Evolutionary conservation across 495 filamentous ascomycete species (phyloP).

Genomic region (Penicillium riverlandense): DNA sequence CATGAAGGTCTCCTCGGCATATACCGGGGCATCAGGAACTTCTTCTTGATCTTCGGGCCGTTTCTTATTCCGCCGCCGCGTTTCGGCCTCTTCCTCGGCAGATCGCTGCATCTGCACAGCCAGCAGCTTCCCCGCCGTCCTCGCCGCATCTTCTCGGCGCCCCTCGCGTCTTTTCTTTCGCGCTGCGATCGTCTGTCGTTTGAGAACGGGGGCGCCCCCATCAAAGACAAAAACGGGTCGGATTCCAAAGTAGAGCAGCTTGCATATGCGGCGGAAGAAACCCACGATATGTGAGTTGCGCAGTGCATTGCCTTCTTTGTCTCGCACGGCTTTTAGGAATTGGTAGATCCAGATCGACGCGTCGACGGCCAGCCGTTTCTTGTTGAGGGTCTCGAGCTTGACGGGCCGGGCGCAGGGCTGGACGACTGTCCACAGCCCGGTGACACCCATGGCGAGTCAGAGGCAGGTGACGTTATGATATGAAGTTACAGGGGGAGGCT

Average conservation of each 20-base stretch:
- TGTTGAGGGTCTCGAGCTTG: slow-evolving; percentile 91
- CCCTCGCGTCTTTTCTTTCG: slow-evolving; percentile 80
- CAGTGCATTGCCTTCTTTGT: slow-evolving; percentile 95
- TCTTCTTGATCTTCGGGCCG: slow-evolving; percentile 52
- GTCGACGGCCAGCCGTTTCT: slow-evolving; percentile 91
- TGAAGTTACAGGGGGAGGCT: too few relatives aligned
- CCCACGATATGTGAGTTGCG: slow-evolving; percentile 93
- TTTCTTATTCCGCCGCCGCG: slow-evolving; percentile 45
- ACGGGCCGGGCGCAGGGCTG: slow-evolving; percentile 79
- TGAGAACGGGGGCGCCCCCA: slow-evolving; percentile 84
- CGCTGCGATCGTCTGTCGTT: slow-evolving; percentile 79
- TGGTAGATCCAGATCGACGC: slow-evolving; percentile 99
- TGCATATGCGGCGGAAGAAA: slow-evolving; percentile 97
- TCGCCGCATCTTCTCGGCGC: slow-evolving; percentile 81
- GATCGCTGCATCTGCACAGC: slow-evolving; percentile 86
- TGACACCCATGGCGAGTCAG: slow-evolving; percentile 75
- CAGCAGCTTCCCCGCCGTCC: slow-evolving; percentile 82
- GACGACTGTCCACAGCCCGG: slow-evolving; percentile 90
- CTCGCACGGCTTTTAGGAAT: slow-evolving; percentile 95
- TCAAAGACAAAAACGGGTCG: slow-evolving; percentile 97
- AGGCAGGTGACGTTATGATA: background rate
- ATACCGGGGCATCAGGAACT: slow-evolving; percentile 67
- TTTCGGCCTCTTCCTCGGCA: slow-evolving; percentile 75
- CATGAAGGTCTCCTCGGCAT: slow-evolving; percentile 84
- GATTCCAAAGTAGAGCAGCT: slow-evolving; percentile 93